Conservation (phyloP, 768 basidiomycete genomes). For the Termitomyces sp. region DNA sequence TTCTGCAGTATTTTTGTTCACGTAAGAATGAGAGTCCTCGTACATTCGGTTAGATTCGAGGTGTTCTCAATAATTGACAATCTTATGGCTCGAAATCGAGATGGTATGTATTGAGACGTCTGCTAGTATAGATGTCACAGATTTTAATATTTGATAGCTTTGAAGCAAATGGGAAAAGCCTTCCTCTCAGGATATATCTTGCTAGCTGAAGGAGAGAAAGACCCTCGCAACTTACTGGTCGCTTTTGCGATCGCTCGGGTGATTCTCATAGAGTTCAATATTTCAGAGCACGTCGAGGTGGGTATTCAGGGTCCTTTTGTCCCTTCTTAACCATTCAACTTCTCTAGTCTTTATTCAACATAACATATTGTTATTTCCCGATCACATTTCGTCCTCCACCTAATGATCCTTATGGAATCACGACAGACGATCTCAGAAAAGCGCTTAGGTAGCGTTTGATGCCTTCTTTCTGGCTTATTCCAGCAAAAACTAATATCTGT, state of each 20-base stretch:
- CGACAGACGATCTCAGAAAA: conserved; percentile 76
- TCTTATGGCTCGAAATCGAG: conserved; percentile 66
- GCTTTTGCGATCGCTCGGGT: conserved; percentile 89
- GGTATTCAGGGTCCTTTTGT: conserved; percentile 12
- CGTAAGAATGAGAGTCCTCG: conserved; percentile 77
- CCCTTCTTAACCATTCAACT: neutral
- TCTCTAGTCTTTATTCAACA: conserved; percentile 80
- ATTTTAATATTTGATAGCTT: conserved; percentile 34
- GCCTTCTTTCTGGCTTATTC: neutral
- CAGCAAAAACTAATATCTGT: neutral
- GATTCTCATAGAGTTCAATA: conserved; percentile 85
- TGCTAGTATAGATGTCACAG: neutral
- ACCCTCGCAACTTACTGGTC: conserved; percentile 88
- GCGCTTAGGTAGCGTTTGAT: conserved; percentile 53
- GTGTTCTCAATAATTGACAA: conserved; percentile 82
- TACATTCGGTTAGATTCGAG: conserved; percentile 76
- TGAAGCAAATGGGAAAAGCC: conserved; percentile 66
- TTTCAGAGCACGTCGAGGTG: conserved; percentile 74
- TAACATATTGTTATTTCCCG: conserved; percentile 97
- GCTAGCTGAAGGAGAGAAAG: conserved; percentile 95
- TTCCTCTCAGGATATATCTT: conserved; percentile 75
- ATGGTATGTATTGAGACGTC: conserved; percentile 37
- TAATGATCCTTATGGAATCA: conserved; percentile 91
- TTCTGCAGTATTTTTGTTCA: conserved; percentile 62
- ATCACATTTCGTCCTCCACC: conserved; percentile 95